phyloP scores from a whole-genome alignment of 495 filamentous ascomycete genomes.

The Aspergillus haitiensis region DNA sequence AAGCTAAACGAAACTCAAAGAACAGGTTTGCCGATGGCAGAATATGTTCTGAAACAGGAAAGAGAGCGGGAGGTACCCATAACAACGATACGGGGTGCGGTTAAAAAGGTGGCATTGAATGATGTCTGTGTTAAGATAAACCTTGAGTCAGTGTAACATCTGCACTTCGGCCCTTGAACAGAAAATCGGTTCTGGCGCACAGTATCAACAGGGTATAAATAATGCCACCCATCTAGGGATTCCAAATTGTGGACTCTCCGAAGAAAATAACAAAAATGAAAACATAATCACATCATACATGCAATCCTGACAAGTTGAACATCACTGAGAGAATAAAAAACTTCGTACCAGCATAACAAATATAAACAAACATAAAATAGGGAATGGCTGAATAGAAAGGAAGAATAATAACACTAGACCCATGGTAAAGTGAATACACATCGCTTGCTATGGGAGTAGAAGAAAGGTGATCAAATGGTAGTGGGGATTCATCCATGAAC shows the following conservation, averaged over 20 bases:
- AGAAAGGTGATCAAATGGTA: constrained; percentile 22
- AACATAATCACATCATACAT: constrained; percentile 35
- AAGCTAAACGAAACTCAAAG: not conserved
- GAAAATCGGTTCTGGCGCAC: constrained; percentile 11
- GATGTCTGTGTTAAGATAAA: constrained; percentile 7
- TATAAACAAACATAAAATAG: constrained; percentile 41
- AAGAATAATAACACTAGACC: constrained; percentile 28
- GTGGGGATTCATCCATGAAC: constrained; percentile 40
- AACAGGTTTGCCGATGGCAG: not conserved
- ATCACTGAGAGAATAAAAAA: constrained; percentile 26
- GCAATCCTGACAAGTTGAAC: constrained; percentile 28
- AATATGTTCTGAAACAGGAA: not conserved
- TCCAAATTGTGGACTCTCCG: constrained; percentile 19
- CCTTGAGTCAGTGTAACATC: constrained; percentile 9
- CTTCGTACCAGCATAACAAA: constrained; percentile 41
- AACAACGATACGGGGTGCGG: not conserved
- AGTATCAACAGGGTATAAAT: constrained; percentile 21
- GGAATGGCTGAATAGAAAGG: constrained; percentile 15
- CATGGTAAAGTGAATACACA: constrained; percentile 24
- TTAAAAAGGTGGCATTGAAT: constrained; percentile 9
- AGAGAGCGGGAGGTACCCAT: not conserved
- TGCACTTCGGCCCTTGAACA: constrained; percentile 6
- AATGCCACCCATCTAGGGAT: constrained; percentile 20
- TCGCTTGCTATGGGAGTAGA: constrained; percentile 43
- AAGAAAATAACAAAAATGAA: constrained; percentile 22